Evolutionary conservation across 2,329 filamentous ascomycete genomes (phyloP).

Genomic region (Colletotrichum cordylinicola): DNA sequence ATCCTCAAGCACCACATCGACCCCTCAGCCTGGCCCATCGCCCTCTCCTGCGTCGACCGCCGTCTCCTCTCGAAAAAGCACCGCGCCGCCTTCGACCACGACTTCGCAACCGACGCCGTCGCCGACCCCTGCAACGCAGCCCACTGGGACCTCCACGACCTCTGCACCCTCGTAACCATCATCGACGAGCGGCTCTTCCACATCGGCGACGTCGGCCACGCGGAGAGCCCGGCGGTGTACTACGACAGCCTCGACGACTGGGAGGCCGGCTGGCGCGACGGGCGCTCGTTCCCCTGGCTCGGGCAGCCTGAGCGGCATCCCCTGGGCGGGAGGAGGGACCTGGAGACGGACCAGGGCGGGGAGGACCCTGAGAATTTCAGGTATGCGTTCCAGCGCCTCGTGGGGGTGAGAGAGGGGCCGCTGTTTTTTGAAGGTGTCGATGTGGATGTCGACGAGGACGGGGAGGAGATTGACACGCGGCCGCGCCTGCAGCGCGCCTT

Average conservation of each 20-base stretch:
- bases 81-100: not conserved
- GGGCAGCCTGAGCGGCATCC: not conserved
- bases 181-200: not conserved
- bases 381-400: not conserved
- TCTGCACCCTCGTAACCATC: not conserved
- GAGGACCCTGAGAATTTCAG: not conserved
- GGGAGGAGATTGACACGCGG: not conserved
- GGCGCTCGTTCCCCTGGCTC: not conserved
- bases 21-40: not conserved
- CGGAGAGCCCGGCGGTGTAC: not conserved
- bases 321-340: not conserved
- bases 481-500: conserved; percentile 5
- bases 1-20: not conserved
- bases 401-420: rapidly evolving
- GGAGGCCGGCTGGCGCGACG: not conserved
- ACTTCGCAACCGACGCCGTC: not conserved
- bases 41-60: conserved; percentile 6
- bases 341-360: not conserved
- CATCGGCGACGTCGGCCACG: not conserved
- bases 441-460: not conserved
- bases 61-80: not conserved
- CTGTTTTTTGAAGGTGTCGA: not conserved
- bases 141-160: conserved; percentile 4
- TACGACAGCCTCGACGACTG: not conserved
- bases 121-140: not conserved